Percentiles rank a stretch among this genome's conserved stretches.
These are phyloP conservation scores for Crithidia fasciculata DNA, from an alignment of 208 protist genomes.

Conservation along the genomic window DNA sequence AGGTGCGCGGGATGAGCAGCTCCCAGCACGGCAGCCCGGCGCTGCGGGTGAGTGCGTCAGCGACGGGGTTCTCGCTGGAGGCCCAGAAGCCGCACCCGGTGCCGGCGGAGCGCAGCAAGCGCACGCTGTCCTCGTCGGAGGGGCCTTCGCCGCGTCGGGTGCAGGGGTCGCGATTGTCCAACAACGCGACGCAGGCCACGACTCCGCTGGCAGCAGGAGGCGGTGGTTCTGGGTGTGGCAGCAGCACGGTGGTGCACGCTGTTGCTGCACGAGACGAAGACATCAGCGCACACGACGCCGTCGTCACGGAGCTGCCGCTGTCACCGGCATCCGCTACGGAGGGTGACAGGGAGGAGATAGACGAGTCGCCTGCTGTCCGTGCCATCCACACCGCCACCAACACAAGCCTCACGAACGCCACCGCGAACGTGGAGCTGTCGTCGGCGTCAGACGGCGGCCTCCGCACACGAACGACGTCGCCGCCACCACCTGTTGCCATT, in stretches of 20 bases:
- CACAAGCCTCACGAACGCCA: not conserved
- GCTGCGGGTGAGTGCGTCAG: conserved; percentile 6
- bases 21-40: not conserved
- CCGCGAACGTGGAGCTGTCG: not conserved
- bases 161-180: conserved; percentile 1
- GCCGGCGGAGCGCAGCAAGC: conserved; percentile 10
- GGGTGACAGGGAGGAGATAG: not conserved
- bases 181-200: not conserved
- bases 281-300: not conserved
- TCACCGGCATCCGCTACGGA: not conserved
- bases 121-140: not conserved
- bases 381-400: not conserved
- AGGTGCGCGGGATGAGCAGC: conserved; percentile 11
- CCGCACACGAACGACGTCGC: not conserved
- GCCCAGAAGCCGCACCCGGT: not conserved
- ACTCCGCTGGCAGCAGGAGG: not conserved
- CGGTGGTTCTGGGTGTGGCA: not conserved
- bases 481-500: not conserved
- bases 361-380: not conserved
- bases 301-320: conserved; percentile 1
- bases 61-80: not conserved
- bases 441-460: not conserved
- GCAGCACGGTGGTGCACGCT: not conserved
- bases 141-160: not conserved
- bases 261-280: not conserved